Conservation (phyloP, 352 stramenopile genomes). For the Thalassiosira pacifica region DNA sequence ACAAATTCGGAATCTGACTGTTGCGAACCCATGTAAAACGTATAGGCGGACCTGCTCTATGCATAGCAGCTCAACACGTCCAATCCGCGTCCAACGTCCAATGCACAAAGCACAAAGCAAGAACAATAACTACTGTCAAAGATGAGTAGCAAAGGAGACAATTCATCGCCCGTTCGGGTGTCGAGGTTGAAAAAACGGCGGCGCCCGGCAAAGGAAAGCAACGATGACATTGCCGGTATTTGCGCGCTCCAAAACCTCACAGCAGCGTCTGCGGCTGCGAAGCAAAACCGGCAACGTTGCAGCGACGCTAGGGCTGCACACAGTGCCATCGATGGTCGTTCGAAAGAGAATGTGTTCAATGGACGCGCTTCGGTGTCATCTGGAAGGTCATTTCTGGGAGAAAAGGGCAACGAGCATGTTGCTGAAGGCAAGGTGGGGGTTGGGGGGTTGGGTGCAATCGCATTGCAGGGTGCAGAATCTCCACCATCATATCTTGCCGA, state of each 20-base stretch:
- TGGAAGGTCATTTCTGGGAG: background rate
- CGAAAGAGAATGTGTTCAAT: conserved; percentile 33
- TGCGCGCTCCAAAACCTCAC: conserved; percentile 9
- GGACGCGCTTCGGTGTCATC: background rate
- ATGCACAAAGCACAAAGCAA: background rate
- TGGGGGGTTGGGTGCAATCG: background rate
- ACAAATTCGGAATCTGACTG: too few species aligned
- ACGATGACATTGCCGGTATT: background rate
- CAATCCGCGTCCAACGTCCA: background rate
- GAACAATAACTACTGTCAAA: background rate
- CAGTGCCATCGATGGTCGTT: background rate
- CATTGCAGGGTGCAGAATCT: background rate
- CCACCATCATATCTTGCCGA: background rate
- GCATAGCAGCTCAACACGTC: too few species aligned
- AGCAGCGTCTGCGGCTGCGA: background rate
- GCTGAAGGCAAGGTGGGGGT: background rate
- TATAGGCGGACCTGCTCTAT: too few species aligned
- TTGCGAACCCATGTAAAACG: too few species aligned
- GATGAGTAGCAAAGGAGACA: background rate
- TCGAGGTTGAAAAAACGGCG: conserved; percentile 50
- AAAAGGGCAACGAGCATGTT: background rate
- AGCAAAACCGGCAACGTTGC: background rate
- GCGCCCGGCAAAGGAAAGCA: background rate
- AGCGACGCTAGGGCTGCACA: background rate
- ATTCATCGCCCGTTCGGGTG: conserved; percentile 3